Conservation (phyloP, 2,329 filamentous ascomycete genomes). For the Claviceps africana region DNA sequence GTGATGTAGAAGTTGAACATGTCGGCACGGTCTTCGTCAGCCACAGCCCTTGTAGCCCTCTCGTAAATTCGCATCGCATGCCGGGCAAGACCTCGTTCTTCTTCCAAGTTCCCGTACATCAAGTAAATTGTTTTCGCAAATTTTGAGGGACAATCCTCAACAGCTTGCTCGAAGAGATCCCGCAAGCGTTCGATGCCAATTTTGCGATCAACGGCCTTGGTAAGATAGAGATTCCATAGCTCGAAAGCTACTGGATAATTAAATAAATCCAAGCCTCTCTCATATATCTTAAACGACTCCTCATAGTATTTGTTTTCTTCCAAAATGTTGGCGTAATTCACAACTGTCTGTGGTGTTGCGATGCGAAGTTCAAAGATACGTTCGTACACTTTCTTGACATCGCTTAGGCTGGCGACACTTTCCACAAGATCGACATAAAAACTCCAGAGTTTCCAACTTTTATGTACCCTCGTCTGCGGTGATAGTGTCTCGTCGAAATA, state of each 20-base stretch:
- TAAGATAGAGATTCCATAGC: constrained; percentile 95
- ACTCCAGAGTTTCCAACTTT: constrained; percentile 98
- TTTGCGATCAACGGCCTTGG: constrained; percentile 90
- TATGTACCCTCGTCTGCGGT: constrained; percentile 92
- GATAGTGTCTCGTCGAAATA: constrained; percentile 94
- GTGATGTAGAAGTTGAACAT: constrained; percentile 99
- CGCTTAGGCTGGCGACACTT: constrained; percentile 78
- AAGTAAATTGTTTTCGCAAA: constrained; percentile 94
- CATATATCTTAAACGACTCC: constrained; percentile 95
- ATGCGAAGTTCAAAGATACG: constrained; percentile 96
- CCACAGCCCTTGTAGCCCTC: constrained; percentile 83
- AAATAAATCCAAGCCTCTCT: constrained; percentile 93
- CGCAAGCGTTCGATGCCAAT: constrained; percentile 88
- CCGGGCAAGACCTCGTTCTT: constrained; percentile 83
- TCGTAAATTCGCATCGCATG: constrained; percentile 99
- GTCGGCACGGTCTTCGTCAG: constrained; percentile 84
- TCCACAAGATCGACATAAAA: constrained; percentile 98
- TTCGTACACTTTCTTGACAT: constrained; percentile 90
- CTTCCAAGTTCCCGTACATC: constrained; percentile 96
- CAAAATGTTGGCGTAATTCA: constrained; percentile 92
- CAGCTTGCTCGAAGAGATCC: constrained; percentile 92
- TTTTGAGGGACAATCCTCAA: constrained; percentile 86
- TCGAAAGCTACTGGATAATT: constrained; percentile 97
- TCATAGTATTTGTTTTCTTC: constrained; percentile 94
- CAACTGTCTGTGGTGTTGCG: constrained; percentile 92